These are phyloP conservation scores for Maudiozyma barnettii DNA, from an alignment of 805 yeast species.

Conservation along the genomic window DNA sequence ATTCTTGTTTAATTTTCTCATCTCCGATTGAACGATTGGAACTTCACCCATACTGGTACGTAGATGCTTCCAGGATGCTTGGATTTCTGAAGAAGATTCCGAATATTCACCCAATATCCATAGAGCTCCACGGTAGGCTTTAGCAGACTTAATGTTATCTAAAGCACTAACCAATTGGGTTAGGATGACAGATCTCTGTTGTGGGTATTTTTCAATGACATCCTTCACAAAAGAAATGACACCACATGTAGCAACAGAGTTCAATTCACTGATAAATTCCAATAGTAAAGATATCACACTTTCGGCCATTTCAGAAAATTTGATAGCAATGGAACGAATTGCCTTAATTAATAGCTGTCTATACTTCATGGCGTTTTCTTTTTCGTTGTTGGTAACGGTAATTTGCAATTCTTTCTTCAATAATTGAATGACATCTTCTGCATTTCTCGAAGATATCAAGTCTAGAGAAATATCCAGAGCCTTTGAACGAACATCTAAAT, in stretches of 20 bases:
- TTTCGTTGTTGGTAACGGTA: constrained; percentile 52
- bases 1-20: constrained; percentile 33
- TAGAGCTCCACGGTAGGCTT: constrained; percentile 84
- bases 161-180: constrained; percentile 52
- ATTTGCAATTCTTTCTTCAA: constrained; percentile 83
- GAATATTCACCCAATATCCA: constrained; percentile 97
- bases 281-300: constrained; percentile 80
- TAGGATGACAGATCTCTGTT: constrained; percentile 57
- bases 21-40: constrained; percentile 75
- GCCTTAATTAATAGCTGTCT: constrained; percentile 82
- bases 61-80: constrained; percentile 78
- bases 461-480: constrained; percentile 79
- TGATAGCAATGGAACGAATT: constrained; percentile 80
- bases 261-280: constrained; percentile 78
- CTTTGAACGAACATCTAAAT: constrained; percentile 80
- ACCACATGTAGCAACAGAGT: constrained; percentile 78
- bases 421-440: constrained; percentile 85
- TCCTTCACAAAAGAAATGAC: constrained; percentile 89
- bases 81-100: constrained; percentile 57
- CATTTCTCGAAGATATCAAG: constrained; percentile 77
- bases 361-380: constrained; percentile 77
- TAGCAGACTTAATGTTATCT: constrained; percentile 68
- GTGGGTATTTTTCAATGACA: constrained; percentile 86
- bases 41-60: constrained; percentile 81
- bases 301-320: constrained; percentile 84